These are phyloP conservation scores for Schwanniomyces vanrijiae DNA, from an alignment of 805 yeast genomes.

Conservation along the genomic window DNA sequence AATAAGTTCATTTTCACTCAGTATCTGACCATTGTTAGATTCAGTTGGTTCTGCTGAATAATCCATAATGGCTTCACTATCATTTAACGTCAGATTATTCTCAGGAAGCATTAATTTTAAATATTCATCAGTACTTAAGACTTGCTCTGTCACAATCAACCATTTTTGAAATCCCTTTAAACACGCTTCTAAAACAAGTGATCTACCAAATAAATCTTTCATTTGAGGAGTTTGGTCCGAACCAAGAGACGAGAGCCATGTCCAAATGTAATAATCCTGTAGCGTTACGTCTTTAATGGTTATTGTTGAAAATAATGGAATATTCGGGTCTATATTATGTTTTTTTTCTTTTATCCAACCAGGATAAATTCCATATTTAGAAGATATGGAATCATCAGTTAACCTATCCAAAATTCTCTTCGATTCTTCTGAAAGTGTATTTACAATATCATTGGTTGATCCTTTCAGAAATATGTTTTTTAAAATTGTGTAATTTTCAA, in stretches of 20 bases:
- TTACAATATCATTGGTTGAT: constrained; percentile 53
- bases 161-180: constrained; percentile 77
- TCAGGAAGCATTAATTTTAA: constrained; percentile 6
- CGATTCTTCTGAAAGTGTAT: constrained; percentile 73
- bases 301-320: constrained; percentile 40
- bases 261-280: constrained; percentile 89
- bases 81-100: too few relatives aligned
- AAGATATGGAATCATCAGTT: constrained; percentile 33
- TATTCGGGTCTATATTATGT: constrained; percentile 19
- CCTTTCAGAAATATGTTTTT: constrained; percentile 66
- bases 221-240: constrained; percentile 67
- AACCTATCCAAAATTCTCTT: constrained; percentile 50
- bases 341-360: constrained; percentile 30
- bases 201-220: constrained; percentile 74
- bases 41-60: too few relatives aligned
- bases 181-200: constrained; percentile 79
- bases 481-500: constrained; percentile 75
- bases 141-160: constrained; percentile 72
- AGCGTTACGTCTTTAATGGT: constrained; percentile 61
- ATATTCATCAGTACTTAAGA: constrained; percentile 41
- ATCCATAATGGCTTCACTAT: too few relatives aligned
- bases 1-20: constrained; percentile 20
- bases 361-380: constrained; percentile 39
- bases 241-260: constrained; percentile 80
- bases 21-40: too few relatives aligned